These are phyloP conservation scores for Hamamelis virginiana DNA, from an alignment of 164 flowering plant genomes.

Conservation along the genomic window DNA sequence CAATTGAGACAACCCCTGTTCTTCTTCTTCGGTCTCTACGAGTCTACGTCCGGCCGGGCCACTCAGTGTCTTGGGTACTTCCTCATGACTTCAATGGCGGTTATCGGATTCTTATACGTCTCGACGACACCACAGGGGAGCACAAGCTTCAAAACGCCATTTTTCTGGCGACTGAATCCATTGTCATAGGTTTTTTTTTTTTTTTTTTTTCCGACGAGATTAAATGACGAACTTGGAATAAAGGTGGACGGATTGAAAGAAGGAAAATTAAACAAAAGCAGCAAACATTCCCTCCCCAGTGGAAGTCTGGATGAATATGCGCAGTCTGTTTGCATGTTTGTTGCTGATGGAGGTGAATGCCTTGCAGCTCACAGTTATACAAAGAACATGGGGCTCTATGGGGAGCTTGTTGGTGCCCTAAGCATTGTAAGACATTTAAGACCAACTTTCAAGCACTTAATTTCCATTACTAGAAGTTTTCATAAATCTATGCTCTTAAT, in stretches of 20 bases:
- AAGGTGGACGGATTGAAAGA: no score
- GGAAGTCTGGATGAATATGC: constrained; percentile 97
- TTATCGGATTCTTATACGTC: constrained; percentile 11
- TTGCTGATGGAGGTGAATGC: constrained; percentile 95
- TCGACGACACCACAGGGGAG: constrained; percentile 13
- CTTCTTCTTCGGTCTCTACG: no score
- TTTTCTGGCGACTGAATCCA: background rate
- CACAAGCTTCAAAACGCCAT: constrained; percentile 15
- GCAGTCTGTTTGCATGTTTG: constrained; percentile 87
- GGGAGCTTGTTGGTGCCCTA: constrained; percentile 99
- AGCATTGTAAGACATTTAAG: constrained; percentile 74
- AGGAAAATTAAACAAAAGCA: no score
- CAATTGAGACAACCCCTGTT: no score
- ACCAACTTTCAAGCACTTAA: background rate
- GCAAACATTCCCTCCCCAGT: no score
- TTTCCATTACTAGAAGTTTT: background rate
- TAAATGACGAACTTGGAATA: no score
- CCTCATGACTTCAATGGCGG: constrained; percentile 21
- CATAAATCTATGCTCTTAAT: no score
- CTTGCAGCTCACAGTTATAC: constrained; percentile 96
- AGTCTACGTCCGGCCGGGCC: constrained; percentile 19
- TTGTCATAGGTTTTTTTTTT: background rate
- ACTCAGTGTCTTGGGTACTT: constrained; percentile 19
- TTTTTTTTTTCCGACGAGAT: no score
- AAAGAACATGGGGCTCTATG: constrained; percentile 97